phyloP scores from a whole-genome alignment of 2,329 filamentous ascomycete species.

The Purpureocillium lavendulum region DNA sequence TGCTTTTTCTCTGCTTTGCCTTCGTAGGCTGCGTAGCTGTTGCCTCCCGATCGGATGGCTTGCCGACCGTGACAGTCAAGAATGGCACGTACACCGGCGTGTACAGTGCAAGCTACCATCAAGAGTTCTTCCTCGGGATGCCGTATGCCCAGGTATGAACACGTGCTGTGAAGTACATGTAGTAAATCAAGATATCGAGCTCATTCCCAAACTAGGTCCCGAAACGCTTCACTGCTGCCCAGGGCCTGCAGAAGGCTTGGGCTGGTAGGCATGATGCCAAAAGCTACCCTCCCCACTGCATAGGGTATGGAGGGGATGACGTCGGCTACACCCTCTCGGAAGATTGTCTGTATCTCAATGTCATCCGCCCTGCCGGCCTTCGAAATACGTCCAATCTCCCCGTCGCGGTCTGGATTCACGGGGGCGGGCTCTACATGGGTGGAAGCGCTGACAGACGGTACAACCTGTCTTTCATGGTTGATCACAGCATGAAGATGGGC shows the following conservation, averaged over 20 bases:
- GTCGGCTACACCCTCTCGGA: conserved; percentile 27
- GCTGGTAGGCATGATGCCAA: conserved; percentile 29
- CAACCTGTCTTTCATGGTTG: conserved; percentile 52
- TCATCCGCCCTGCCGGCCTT: conserved; percentile 45
- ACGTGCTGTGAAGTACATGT: conserved; percentile 1
- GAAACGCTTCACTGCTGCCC: neutral
- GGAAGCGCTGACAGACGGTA: conserved; percentile 39
- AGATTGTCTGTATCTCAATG: conserved; percentile 55
- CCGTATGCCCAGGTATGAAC: conserved; percentile 32
- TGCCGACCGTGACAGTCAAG: conserved; percentile 8
- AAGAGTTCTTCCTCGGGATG: conserved; percentile 40
- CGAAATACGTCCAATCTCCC: conserved; percentile 34
- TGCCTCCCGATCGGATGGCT: too few species aligned
- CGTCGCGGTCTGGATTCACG: conserved; percentile 51
- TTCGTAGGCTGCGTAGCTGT: too few species aligned
- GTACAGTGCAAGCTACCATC: conserved; percentile 25
- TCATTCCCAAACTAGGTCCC: neutral
- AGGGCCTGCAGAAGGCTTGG: conserved; percentile 20
- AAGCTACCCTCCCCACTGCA: conserved; percentile 35
- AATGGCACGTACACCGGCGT: conserved; percentile 24
- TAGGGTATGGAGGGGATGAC: conserved; percentile 36
- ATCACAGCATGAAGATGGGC: conserved; percentile 32
- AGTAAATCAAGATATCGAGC: neutral
- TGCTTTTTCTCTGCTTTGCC: too few species aligned
- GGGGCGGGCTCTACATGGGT: conserved; percentile 23